Evolutionary conservation across 129 eudicot genomes (phyloP), one percentile per base, ranked within the genome.

Genomic region (Ambrosia trifida): DNA sequence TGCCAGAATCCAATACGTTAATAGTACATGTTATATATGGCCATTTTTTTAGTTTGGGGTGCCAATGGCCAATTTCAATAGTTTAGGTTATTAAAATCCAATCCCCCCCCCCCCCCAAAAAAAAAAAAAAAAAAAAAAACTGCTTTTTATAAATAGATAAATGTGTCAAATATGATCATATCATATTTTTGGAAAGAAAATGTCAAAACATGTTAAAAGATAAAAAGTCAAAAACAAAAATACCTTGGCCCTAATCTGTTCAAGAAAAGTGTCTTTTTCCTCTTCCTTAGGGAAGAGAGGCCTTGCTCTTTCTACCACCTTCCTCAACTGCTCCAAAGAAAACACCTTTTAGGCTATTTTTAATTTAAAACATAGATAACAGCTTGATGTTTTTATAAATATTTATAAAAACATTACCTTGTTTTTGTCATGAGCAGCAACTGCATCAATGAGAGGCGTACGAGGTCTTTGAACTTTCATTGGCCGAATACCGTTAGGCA

Each of bases 391-490:
- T 47, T 4, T 1, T 16, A 17, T 17, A 18, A 8, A 12, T n/a
- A n/a, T n/a, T n/a, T n/a, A 36, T 61, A 65, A 75, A 9, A 33
- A 28, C 18, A 30, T 73, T 66, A 93, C 98, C 89, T 85, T 85
- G 92, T 87, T 93, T 86, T 85, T 93, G 72, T 89, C 98, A 67
- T 83, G 88, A 64, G 91, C 85, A 78, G 85, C 89, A 70, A 89
- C 91, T 40, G 83, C 95, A 54, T 85, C 90, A 17, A 89, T 83
- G 33, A 93, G 87, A 78, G 98, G 95, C 66, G 83, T 93, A 7
- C 95, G 91, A 17, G 90, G 89, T 64, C 96, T 64, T 5, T 77
- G 89, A 64, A 83, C 68, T 79, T 93, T 93, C 89, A 74, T 72
- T 8, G 81, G 77, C 11, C 82, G 85, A 59, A 61, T 76, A 28